Evolutionary conservation across 2,329 filamentous ascomycete genomes (phyloP), one percentile per base, ranked within the genome.

Genomic region (Colletotrichum viniferum): DNA sequence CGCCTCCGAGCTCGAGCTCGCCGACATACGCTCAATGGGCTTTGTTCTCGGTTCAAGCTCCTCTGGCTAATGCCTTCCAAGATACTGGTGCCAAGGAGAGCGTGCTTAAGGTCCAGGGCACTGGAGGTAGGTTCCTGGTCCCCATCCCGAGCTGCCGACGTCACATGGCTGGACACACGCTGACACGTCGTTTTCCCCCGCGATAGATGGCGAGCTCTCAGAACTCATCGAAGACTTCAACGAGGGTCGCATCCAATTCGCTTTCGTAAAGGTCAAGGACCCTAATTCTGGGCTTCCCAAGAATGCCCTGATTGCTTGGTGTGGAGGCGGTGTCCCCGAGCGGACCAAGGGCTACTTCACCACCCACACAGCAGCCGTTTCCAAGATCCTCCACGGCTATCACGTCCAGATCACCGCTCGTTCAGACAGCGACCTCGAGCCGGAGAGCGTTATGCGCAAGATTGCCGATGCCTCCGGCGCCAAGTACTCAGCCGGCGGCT

Each of bases 311-410:
- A 95, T 99, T 83, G 96, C 94, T 79, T 99, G 97, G 94, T 99
- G 97, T 84, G 97, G 97, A 79, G 96, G 97, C 82, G 97, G 97
- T 80, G 97, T 99, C 18, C 97, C 97, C n/a, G 97, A 99, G 86
- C 91, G 96, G 81, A 98, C 96, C 77, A 99, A 98, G 87, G 97
- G 97, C 78, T 98, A 98, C 86, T 99, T 99, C 84, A 98, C 95
- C 79, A 98, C 96, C 86, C 96, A 99, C 86, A 88, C 97, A 63
- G 93, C 94, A 76, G 94, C 95, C 63, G 96, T 98, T 48, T 93
- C 96, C 77, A 98, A 98, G 86, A 90, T 98, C 79, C 91, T 99
- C 56, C 96, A 98, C 87, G 96, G 97, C 79, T 99, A 98, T 85
- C 97, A 99, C 84, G 96, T 99, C 74, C 96, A 99, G 87, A 94